A percentile compares a stretch with the other conserved stretches of the same genome.
Evolutionary conservation across 805 yeast genomes (phyloP).

Genomic region (Metschnikowia koreensis): DNA sequence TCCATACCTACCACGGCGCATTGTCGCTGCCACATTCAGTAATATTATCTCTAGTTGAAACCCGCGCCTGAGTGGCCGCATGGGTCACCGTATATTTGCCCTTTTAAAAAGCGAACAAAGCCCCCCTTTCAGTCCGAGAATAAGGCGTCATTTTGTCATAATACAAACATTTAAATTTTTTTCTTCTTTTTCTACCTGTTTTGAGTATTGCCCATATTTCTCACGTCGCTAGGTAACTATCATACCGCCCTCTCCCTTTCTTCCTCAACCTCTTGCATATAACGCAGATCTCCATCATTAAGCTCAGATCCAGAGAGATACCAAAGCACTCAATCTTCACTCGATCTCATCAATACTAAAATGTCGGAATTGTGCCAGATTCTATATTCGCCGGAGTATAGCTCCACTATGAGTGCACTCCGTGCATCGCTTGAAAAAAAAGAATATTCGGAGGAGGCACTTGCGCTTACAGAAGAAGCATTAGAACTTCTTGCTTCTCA

Average conservation of each 20-base stretch:
- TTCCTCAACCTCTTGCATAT: neutral
- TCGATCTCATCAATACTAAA: neutral
- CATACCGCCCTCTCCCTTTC: neutral
- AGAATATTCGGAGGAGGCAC: slow-evolving; percentile 71
- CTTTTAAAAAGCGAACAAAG: neutral
- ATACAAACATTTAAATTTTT: too few relatives aligned
- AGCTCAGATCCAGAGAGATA: neutral
- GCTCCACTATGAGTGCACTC: slow-evolving; percentile 55
- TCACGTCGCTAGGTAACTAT: too few relatives aligned
- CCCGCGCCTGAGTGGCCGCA: neutral
- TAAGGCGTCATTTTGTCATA: neutral
- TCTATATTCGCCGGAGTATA: slow-evolving; percentile 71
- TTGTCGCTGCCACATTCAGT: neutral
- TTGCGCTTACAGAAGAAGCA: slow-evolving; percentile 60
- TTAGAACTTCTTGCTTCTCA: slow-evolving; percentile 80
- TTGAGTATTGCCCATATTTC: too few relatives aligned
- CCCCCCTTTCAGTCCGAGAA: neutral
- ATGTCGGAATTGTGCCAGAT: slow-evolving; percentile 53
- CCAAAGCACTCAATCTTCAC: too few relatives aligned
- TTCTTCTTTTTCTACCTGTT: too few relatives aligned
- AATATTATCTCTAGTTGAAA: neutral
- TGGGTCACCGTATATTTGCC: neutral
- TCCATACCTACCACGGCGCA: neutral
- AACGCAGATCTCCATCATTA: neutral
- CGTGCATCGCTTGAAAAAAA: slow-evolving; percentile 55